Evolutionary conservation across 345 rosid genomes (phyloP).

Genomic region (Hibiscus trionum): DNA sequence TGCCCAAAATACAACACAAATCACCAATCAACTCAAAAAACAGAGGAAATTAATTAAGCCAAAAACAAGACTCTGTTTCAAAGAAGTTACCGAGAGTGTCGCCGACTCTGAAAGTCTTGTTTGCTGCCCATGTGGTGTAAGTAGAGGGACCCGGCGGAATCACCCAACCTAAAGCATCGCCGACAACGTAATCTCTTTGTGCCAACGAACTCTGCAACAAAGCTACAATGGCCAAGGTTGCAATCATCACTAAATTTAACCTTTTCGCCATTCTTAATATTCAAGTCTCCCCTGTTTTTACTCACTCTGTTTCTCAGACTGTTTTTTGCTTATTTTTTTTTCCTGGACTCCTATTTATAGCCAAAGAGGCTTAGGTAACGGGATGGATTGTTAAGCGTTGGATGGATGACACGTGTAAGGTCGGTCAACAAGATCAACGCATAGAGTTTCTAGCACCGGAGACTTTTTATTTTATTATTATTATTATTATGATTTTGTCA

Average conservation of each 20-base stretch:
- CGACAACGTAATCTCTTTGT: conserved; percentile 29
- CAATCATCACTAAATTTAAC: conserved; percentile 11
- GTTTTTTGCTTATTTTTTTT: neutral
- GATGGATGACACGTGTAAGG: conserved; percentile 10
- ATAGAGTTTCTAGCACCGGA: conserved; percentile 14
- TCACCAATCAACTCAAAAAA: neutral
- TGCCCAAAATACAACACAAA: neutral
- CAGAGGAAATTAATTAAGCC: neutral
- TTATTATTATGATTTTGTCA: neutral
- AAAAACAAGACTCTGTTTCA: no score
- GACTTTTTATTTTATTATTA: conserved; percentile 1
- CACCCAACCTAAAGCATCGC: conserved; percentile 35
- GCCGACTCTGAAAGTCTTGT: conserved; percentile 34
- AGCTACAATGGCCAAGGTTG: conserved; percentile 16
- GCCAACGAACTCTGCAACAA: conserved; percentile 24
- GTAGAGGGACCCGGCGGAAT: conserved; percentile 19
- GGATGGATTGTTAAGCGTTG: conserved; percentile 3
- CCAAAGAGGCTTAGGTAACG: neutral
- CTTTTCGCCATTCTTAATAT: conserved; percentile 20
- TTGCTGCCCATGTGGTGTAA: conserved; percentile 42
- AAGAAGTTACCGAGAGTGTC: conserved; percentile 36
- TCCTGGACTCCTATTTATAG: conserved; percentile 11
- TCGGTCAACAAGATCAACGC: conserved; percentile 1
- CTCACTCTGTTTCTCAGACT: conserved; percentile 1
- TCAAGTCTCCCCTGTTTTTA: conserved; percentile 27